A percentile compares a stretch with the other conserved stretches of the same genome.
Evolutionary conservation across 73 alveolate genomes (phyloP).

Genomic region (Blepharisma japonicum): DNA sequence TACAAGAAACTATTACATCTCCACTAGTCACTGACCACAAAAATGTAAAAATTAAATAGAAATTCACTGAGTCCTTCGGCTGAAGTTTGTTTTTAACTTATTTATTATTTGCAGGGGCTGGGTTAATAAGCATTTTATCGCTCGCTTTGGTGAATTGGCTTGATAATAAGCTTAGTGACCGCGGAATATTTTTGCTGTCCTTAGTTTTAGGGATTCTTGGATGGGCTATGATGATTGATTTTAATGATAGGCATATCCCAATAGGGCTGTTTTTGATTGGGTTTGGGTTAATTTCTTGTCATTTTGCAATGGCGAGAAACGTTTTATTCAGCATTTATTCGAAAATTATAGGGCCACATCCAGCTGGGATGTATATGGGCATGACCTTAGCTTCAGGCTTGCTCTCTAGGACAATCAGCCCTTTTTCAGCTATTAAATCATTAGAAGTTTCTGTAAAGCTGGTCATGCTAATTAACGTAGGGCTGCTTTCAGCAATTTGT

Average conservation of each 20-base stretch:
- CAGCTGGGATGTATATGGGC: conserved; percentile 52
- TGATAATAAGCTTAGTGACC: no score
- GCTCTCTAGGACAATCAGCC: conserved; percentile 37
- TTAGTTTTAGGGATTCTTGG: conserved; percentile 35
- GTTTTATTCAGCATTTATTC: conserved; percentile 31
- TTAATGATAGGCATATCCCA: conserved; percentile 7
- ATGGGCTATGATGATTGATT: conserved; percentile 34
- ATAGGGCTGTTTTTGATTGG: conserved; percentile 31
- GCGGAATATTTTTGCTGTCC: no score
- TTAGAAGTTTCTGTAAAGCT: neutral
- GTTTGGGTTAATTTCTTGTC: conserved; percentile 27
- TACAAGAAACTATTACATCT: no score
- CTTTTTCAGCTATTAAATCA: conserved; percentile 42
- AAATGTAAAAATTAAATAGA: no score
- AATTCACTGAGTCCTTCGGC: no score
- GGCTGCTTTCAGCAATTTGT: no score
- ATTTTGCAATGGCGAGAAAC: conserved; percentile 37
- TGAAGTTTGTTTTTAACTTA: no score
- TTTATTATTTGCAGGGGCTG: no score
- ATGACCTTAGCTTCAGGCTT: conserved; percentile 40
- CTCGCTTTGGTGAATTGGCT: no score
- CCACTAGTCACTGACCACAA: no score
- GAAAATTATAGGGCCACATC: conserved; percentile 42
- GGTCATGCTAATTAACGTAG: no score
- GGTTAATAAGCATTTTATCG: no score